A percentile compares a stretch with the other conserved stretches of the same genome.
phyloP scores from a whole-genome alignment of 768 basidiomycete genomes.

The Galerina sulciceps region DNA sequence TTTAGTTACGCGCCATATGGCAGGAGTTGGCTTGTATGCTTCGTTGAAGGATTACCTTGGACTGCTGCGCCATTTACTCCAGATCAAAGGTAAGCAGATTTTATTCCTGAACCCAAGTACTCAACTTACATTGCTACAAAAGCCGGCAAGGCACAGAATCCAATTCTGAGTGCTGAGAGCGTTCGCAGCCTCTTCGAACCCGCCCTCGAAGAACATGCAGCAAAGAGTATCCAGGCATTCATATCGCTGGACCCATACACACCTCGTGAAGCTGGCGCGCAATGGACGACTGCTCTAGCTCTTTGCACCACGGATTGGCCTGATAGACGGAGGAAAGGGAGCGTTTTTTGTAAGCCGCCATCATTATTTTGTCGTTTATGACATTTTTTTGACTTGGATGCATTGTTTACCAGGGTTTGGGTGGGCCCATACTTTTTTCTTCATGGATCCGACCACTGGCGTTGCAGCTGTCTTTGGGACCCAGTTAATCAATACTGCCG shows the following conservation, averaged over 20 bases:
- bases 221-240: conserved; percentile 8
- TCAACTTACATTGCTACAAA: background rate
- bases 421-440: conserved; percentile 34
- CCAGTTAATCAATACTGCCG: conserved; percentile 29
- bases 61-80: conserved; percentile 32
- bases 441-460: conserved; percentile 37
- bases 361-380: background rate
- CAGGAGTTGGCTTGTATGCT: conserved; percentile 28
- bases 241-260: background rate
- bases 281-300: conserved; percentile 33
- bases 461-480: conserved; percentile 36
- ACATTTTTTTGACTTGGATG: background rate
- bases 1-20: conserved; percentile 19
- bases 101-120: background rate
- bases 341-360: conserved; percentile 32
- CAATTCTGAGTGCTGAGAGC: conserved; percentile 12
- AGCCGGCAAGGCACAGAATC: conserved; percentile 16
- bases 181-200: conserved; percentile 22
- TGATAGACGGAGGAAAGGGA: conserved; percentile 31
- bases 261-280: background rate
- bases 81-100: conserved; percentile 26
- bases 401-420: conserved; percentile 30
- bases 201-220: conserved; percentile 13
- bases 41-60: conserved; percentile 30
- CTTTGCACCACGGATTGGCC: conserved; percentile 28